Evolutionary conservation across 345 rosid genomes (phyloP), one percentile per base, ranked within the genome.

Genomic region (Lepidium aucheri): DNA sequence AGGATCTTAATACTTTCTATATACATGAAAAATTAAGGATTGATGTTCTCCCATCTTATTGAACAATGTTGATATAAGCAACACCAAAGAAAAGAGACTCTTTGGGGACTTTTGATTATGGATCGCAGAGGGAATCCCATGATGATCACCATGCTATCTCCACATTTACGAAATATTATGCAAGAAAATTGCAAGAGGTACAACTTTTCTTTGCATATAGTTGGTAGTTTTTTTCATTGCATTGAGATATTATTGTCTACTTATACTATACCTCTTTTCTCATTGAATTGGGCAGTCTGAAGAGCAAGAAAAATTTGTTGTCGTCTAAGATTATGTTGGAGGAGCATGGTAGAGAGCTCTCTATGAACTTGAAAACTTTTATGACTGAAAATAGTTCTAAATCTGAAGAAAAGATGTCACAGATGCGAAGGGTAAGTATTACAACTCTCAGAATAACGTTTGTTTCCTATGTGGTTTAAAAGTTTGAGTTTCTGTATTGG

Each of bases 141-240:
- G 83, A 79, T 50, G 80, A 57, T 75, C 68, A 70, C 55, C 76
- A 58, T 52, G 73, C 73, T 70, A 77, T 79, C 66, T 81, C 90
- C 53, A 70, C 78, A 32, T 28, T 75, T 46, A 84, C 73, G 67
- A 86, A 74, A 67, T 83, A 74, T 50, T 79, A 76, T 56, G 69
- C 83, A 78, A 42, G 82, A 59, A 85, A 81, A 65, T 33, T 82
- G 70, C 94, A 84, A 75, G 81, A 78, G 94, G 97, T 87, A 75
- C 15, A 13, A 59, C 44, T 78, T 64, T 53, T 9, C 13, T 57
- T 7, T 51, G 64, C 16, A 16, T 22, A 41, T 24, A 9, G 43
- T 22, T 43, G 55, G 35, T 60, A 45, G n/a, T n/a, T n/a, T n/a
- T n/a, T 42, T 11, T 60, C 42, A 7, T 65, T 42, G 9, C 4